Base-by-base conservation (phyloP, 192 early-diverging fungal species). In the Chytriomyces confervae region DNA sequence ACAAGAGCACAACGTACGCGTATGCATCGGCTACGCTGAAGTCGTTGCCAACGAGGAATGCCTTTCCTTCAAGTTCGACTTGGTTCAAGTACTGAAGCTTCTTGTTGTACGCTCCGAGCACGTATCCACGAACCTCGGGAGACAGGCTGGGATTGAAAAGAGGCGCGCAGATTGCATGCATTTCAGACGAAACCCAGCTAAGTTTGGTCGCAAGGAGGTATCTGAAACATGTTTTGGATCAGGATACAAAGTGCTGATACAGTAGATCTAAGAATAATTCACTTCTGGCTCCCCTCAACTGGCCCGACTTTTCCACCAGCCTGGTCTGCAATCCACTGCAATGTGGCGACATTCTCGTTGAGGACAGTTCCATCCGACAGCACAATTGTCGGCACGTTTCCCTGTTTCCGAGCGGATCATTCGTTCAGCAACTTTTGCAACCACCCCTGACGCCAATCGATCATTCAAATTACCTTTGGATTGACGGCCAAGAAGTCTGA, bases 181-280 rank as follows among this genome's bases (percentile, higher is more conserved):
- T 48, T 51, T 82, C 81, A 27, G 79, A 67, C 20, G 72, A 63
- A 3, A 82, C 49, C 45, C 46, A 82, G 45, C 44, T 57, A 9
- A 82, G 62, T 66, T 82, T 82, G 50, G 81, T 83, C 68, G 76
- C 81, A 13, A 82, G 16, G 18, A 82, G 27, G 69, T 82, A 82
- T 67, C 80, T 51, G 36, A 36, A 36, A 36, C 36, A 36, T 36
- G 36, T 36, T 36, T 27, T 36, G 36, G 36, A 36, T 36, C 36
- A 36, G 36, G 36, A 36, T 36, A 4, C 36, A 36, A 36, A 36
- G 36, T 36, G 36, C 36, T 36, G 36, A 36, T 36, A 3, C 3
- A 36, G 36, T 36, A 1, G 36, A 36, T 4, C 36, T 36, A 0
- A 36, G 36, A 36, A 36, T 36, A 36, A 36, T 36, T 36, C 36